Conservation (phyloP, 2,329 filamentous ascomycete species). For the Sclerotinia subarctica region DNA sequence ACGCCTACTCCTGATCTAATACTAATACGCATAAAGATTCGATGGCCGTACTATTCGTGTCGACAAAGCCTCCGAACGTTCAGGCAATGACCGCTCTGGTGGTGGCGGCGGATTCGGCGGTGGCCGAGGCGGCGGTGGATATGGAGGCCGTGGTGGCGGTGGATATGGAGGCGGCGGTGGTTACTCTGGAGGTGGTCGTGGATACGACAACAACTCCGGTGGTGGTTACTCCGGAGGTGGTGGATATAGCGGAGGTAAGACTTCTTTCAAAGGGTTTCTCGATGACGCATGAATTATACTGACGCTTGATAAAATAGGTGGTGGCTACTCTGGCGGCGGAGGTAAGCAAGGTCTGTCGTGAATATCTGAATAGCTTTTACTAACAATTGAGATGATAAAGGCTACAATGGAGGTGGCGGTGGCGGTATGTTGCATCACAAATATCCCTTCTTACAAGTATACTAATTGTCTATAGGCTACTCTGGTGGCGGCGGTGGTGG, state of each 20-base stretch:
- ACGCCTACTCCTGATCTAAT: conserved; percentile 14
- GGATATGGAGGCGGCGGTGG: conserved; percentile 49
- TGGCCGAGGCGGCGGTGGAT: conserved; percentile 40
- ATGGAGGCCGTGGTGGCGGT: conserved; percentile 43
- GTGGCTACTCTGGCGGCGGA: conserved; percentile 25
- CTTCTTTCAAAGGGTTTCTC: not conserved
- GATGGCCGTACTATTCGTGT: conserved; percentile 93
- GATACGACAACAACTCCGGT: conserved; percentile 40
- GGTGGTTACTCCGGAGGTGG: conserved; percentile 29
- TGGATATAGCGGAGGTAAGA: conserved; percentile 24
- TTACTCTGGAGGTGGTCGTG: conserved; percentile 35
- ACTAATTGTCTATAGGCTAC: conserved; percentile 13
- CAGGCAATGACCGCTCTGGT: conserved; percentile 40
- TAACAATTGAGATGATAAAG: conserved; percentile 20
- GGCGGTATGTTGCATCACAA: conserved; percentile 17
- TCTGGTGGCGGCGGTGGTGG: conserved; percentile 8
- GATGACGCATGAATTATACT: not conserved
- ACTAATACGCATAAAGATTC: conserved; percentile 56
- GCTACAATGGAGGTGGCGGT: conserved; percentile 18
- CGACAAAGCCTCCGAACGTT: conserved; percentile 72
- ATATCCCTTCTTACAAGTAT: not conserved
- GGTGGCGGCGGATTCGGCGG: conserved; percentile 39
- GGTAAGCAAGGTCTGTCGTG: conserved; percentile 26
- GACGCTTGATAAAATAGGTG: conserved; percentile 6
- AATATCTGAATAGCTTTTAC: conserved; percentile 10